Base-by-base conservation (phyloP, 2,329 filamentous ascomycete species). In the Pseudofabraea citricarpa region DNA sequence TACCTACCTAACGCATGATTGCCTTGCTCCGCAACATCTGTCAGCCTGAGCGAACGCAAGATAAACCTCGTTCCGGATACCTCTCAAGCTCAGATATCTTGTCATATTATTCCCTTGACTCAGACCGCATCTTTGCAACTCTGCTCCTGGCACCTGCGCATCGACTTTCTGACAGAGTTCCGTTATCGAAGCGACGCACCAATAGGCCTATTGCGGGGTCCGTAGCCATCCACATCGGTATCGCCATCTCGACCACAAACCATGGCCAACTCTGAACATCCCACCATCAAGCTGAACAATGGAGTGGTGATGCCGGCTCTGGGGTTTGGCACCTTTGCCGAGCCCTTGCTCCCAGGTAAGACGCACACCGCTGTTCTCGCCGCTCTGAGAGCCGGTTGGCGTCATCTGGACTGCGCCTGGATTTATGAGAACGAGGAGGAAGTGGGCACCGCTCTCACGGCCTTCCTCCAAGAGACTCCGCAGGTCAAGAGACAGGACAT, bases 371-470 rank as follows among this genome's bases (percentile, higher is more conserved):
- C 63, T 6, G 66, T 73, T 9, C 74, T 83, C 48, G 71, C 66
- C 43, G 85, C 86, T 27, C 79, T 89, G 51, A 72, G 76, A 42
- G 64, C 79, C 12, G 85, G 83, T 20, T 89, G 83, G 62, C 68
- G 67, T 55, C 73, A 79, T 51, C 74, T 90, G 55, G 85, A 90
- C 67, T 77, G 80, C 53, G 83, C 85, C 4, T 87, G 83, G 72
- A 55, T 54, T 68, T 89, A 89, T 66, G 79, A 73, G 55, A 90
- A 94, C 64, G 89, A 95, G 66, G 75, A 83, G 35, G 87, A 91
- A 64, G 87, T 94, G 16, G 89, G 89, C 49, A 69, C 82, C 59
- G 88, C 85, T 9, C 74, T 94, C 41, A 77, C 79, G 61, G 81
- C 85, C 45, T 87, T 85, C 22, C 81, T 93, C 52, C 72, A 70